A percentile compares a stretch with the other conserved stretches of the same genome.
These are phyloP conservation scores for Oxyria digyna DNA, from an alignment of 148 eudicot genomes.

Conservation along the genomic window DNA sequence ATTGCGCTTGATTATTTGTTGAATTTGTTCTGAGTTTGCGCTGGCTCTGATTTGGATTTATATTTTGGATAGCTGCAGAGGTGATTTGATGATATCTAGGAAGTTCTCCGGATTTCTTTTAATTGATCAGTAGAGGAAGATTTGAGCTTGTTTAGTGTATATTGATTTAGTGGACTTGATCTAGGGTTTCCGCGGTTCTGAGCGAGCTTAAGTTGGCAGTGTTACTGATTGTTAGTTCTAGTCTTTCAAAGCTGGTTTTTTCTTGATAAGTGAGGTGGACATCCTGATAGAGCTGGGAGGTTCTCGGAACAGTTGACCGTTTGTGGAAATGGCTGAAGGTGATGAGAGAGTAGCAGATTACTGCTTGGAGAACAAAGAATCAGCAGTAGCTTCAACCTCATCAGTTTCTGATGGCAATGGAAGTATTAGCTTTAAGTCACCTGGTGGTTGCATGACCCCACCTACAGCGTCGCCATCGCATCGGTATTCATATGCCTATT, in stretches of 20 bases:
- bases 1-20: neutral
- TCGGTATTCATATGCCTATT: constrained; percentile 30
- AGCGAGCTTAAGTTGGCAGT: neutral
- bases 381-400: constrained; percentile 60
- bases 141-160: constrained; percentile 12
- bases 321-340: constrained; percentile 42
- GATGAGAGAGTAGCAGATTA: constrained; percentile 38
- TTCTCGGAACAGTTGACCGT: constrained; percentile 7
- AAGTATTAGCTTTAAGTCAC: constrained; percentile 51
- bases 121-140: constrained; percentile 23
- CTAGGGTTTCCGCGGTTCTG: constrained; percentile 8
- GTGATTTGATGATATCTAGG: neutral
- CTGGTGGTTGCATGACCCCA: constrained; percentile 48
- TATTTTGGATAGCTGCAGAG: neutral
- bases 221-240: neutral
- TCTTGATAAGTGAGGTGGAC: neutral
- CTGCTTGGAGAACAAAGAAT: constrained; percentile 74
- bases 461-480: constrained; percentile 47
- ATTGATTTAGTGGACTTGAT: neutral
- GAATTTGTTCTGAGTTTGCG: neutral
- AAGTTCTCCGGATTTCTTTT: constrained; percentile 10
- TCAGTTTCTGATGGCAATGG: constrained; percentile 59
- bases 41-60: neutral
- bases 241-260: neutral
- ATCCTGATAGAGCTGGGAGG: constrained; percentile 14